Base-by-base conservation (phyloP, 2,329 filamentous ascomycete genomes). In the Aspergillus neoniger region DNA sequence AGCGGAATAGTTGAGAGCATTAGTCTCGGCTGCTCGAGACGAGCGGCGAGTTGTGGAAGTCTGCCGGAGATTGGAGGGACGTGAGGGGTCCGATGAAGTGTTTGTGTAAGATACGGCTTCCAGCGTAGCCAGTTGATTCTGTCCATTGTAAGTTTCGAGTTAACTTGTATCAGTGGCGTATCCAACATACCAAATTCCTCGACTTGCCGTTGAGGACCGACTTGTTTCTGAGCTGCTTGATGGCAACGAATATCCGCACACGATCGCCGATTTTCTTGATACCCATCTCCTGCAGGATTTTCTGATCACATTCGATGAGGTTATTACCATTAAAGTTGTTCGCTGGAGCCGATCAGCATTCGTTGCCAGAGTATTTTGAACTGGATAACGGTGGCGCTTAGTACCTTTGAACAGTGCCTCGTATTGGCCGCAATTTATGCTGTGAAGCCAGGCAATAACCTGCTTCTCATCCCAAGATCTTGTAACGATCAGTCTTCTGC, bases 241-340 rank as follows among this genome's bases (percentile, higher is more conserved):
- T 92, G 66, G 89, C 88, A 63, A 93, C 84, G 70, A 92, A 93
- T 63, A 99, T 89, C 64, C 94, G 91, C 38, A 99, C 94, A 57
- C 95, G 88, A 76, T 99, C 95, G 65, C 95, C 95, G 66, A 99
- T 91, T 78, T 98, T 99, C 69, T 96, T 96, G 69, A 99, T 94
- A 47, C 95, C 95, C 87, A 99, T 96, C 76, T 99, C 95, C 77
- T 96, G 96, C 65, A 99, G 83, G 43, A 96, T 92, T 58, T 92
- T 89, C 81, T 96, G 96, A 77, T 99, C 95, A 83, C 97, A 94
- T 79, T 99, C 95, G 68, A 99, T 84, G 48, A 99, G 82, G 73
- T 96, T 97, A 79, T 97, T 92, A 70, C 95, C 95, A 74, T 95
- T 99, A 81, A 99, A 97, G 77, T 98, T 91, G 76, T 99, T 96